A percentile compares a stretch with the other conserved stretches of the same genome.
Evolutionary conservation across 2,329 filamentous ascomycete species (phyloP).

Genomic region (Sphaerostilbella broomeana): DNA sequence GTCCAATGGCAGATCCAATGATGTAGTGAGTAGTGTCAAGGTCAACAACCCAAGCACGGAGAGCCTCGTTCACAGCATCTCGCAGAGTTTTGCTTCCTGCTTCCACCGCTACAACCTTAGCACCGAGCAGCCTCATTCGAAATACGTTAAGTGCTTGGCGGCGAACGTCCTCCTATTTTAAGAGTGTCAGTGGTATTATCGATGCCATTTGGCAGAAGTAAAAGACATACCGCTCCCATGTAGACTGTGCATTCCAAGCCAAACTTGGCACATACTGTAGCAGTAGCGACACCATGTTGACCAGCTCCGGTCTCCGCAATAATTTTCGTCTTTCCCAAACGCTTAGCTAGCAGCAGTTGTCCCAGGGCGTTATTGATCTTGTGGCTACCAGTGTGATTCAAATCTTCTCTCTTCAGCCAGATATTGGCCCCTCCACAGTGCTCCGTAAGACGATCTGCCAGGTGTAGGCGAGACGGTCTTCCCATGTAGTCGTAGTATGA

Average conservation of each 20-base stretch:
- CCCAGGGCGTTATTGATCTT: conserved; percentile 99
- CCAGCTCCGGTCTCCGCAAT: conserved; percentile 97
- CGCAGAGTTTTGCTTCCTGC: conserved; percentile 78
- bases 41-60: conserved; percentile 88
- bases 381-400: conserved; percentile 96
- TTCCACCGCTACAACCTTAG: conserved; percentile 86
- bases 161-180: conserved; percentile 75
- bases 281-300: conserved; percentile 95
- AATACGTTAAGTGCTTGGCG: conserved; percentile 97
- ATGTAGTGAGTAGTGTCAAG: conserved; percentile 97
- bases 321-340: conserved; percentile 90
- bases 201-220: neutral
- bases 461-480: conserved; percentile 82
- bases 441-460: conserved; percentile 81
- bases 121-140: conserved; percentile 93
- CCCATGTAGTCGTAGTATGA: conserved; percentile 98
- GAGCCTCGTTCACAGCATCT: conserved; percentile 89
- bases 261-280: conserved; percentile 96
- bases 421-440: conserved; percentile 89
- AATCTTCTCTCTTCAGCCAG: conserved; percentile 94
- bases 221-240: conserved; percentile 69
- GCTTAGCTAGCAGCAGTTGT: conserved; percentile 77
- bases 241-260: conserved; percentile 97
- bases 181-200: conserved; percentile 17
- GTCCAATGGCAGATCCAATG: conserved; percentile 93